Evolutionary conservation across 2,329 filamentous ascomycete species (phyloP).

Genomic region (Zasmidium angulare): DNA sequence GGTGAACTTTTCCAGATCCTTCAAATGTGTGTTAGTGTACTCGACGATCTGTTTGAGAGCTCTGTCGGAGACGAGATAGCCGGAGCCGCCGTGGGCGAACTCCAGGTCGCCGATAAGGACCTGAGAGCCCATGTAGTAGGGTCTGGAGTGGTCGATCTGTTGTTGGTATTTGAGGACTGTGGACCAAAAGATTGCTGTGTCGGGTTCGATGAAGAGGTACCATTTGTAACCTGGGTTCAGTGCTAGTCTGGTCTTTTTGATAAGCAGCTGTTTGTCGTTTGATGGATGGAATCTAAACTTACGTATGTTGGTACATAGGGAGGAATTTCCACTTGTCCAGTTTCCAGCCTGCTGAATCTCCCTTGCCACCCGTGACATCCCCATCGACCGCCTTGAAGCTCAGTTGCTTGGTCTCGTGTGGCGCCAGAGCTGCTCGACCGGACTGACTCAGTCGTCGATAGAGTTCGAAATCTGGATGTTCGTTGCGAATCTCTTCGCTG

Average conservation of each 20-base stretch:
- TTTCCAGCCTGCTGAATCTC: conserved; percentile 30
- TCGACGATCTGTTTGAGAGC: conserved; percentile 31
- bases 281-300: conserved; percentile 12
- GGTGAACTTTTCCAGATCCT: conserved; percentile 21
- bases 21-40: conserved; percentile 41
- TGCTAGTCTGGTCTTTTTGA: conserved; percentile 35
- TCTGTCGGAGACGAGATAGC: conserved; percentile 43
- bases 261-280: too few relatives aligned
- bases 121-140: conserved; percentile 55
- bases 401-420: conserved; percentile 12
- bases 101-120: conserved; percentile 45
- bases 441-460: conserved; percentile 35
- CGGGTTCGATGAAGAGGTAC: conserved; percentile 60
- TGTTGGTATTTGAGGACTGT: conserved; percentile 55
- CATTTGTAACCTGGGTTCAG: conserved; percentile 49
- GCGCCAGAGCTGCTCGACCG: conserved; percentile 28
- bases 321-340: conserved; percentile 55
- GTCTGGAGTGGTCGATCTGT: conserved; percentile 49
- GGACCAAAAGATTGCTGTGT: conserved; percentile 57
- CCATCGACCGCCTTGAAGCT: conserved; percentile 6
- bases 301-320: conserved; percentile 36
- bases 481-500: conserved; percentile 23
- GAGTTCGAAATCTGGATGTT: conserved; percentile 36
- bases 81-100: conserved; percentile 44
- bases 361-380: conserved; percentile 9